Conservation (phyloP, 352 stramenopile genomes). For the Phytophthora hybrid region DNA sequence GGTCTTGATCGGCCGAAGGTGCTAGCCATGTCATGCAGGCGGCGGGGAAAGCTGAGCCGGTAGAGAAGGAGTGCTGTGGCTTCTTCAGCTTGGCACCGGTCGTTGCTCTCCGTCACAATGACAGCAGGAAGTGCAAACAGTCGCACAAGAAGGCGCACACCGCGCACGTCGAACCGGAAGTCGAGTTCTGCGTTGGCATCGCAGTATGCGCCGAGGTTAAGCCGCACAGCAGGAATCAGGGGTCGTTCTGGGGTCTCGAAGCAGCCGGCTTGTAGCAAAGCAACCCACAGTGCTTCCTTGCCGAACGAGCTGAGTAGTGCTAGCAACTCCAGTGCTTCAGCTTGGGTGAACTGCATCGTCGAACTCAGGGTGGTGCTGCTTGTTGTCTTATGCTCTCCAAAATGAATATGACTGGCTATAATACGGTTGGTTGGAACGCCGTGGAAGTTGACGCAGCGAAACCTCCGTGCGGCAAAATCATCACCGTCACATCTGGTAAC, state of each 20-base stretch:
- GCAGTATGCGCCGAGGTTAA: not conserved
- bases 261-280: not conserved
- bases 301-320: not conserved
- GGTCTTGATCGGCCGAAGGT: conserved; percentile 5
- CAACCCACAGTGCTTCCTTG: not conserved
- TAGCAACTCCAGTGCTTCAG: not conserved
- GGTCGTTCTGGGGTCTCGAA: conserved; percentile 1
- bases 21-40: conserved; percentile 9
- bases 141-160: not conserved
- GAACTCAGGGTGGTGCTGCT: too few species aligned
- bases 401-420: too few species aligned
- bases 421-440: too few species aligned
- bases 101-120: not conserved
- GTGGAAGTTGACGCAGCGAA: too few species aligned
- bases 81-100: conserved; percentile 1
- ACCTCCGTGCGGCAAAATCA: too few species aligned
- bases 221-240: not conserved
- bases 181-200: conserved; percentile 9
- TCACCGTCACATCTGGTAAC: too few species aligned
- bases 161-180: conserved; percentile 8
- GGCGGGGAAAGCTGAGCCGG: not conserved
- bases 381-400: too few species aligned
- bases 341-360: not conserved
- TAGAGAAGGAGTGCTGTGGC: not conserved
- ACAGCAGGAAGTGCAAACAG: conserved; percentile 6